Percentiles rank a stretch among this genome's conserved stretches.
Evolutionary conservation across 345 rosid species (phyloP).

Genomic region (Populus euphratica): DNA sequence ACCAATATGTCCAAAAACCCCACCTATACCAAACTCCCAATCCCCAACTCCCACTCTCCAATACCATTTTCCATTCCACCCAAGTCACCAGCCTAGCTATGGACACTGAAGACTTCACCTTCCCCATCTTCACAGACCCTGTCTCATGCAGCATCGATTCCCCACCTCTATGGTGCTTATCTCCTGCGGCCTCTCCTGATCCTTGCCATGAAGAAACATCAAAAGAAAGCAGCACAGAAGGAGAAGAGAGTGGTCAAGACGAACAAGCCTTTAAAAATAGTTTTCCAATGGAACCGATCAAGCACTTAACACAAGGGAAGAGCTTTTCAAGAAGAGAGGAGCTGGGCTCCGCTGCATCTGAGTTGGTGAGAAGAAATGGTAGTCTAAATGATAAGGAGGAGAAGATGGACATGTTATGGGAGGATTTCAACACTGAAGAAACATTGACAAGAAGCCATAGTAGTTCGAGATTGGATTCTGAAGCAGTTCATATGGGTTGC

Average conservation of each 20-base stretch:
- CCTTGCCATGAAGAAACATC: slow-evolving; percentile 4
- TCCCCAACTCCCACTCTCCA: not conserved
- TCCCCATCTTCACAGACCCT: slow-evolving; percentile 43
- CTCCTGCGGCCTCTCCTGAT: slow-evolving; percentile 31
- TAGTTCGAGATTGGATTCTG: slow-evolving; percentile 6
- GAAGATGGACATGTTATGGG: slow-evolving; percentile 87
- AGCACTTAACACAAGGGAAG: slow-evolving; percentile 15
- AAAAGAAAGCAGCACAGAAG: slow-evolving; percentile 3
- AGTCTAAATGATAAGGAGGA: slow-evolving; percentile 31
- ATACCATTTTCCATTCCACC: not conserved
- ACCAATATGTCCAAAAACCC: slow-evolving; percentile 33
- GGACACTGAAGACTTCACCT: slow-evolving; percentile 61
- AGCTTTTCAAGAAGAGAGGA: slow-evolving; percentile 37
- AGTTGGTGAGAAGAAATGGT: not conserved
- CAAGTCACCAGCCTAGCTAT: slow-evolving; percentile 14
- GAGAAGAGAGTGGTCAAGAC: not conserved
- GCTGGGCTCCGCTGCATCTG: not conserved
- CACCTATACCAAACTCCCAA: slow-evolving; percentile 27
- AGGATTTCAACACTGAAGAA: slow-evolving; percentile 66
- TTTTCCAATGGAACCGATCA: not conserved
- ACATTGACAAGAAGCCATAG: slow-evolving; percentile 21
- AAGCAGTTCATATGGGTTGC: slow-evolving; percentile 26
- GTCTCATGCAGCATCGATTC: slow-evolving; percentile 41
- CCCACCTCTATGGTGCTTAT: slow-evolving; percentile 67
- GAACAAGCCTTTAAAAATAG: not conserved